Evolutionary conservation across 2,329 filamentous ascomycete genomes (phyloP).

Genomic region (Orbilia javanica): DNA sequence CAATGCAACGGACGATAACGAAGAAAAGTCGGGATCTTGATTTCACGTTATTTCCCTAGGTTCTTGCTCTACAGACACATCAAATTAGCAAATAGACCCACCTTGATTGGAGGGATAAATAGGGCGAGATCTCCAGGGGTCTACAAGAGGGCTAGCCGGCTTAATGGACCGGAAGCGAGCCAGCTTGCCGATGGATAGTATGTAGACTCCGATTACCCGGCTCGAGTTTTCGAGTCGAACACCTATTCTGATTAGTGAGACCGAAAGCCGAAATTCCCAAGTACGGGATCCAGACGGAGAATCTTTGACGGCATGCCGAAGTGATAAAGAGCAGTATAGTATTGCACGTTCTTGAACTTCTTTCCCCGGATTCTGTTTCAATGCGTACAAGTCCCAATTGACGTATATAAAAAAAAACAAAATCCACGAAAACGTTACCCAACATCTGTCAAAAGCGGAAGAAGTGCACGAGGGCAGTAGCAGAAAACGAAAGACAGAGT

Average conservation of each 20-base stretch:
- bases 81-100: constrained; percentile 41
- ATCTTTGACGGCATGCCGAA: constrained; percentile 23
- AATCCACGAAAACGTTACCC: constrained; percentile 7
- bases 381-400: constrained; percentile 3
- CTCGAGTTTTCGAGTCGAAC: constrained; percentile 52
- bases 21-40: constrained; percentile 51
- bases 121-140: constrained; percentile 49
- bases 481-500: constrained; percentile 20
- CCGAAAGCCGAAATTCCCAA: constrained; percentile 3
- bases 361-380: constrained; percentile 10
- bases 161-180: constrained; percentile 42
- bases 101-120: constrained; percentile 57
- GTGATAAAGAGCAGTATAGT: constrained; percentile 4
- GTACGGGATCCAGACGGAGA: constrained; percentile 1
- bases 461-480: constrained; percentile 16
- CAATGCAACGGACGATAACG: constrained; percentile 37
- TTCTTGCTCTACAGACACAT: constrained; percentile 7
- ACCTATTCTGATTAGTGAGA: not conserved
- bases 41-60: constrained; percentile 7
- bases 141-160: constrained; percentile 21
- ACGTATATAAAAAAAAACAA: not conserved
- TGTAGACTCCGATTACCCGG: constrained; percentile 46
- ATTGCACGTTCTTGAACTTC: constrained; percentile 5
- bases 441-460: constrained; percentile 22
- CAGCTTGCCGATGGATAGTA: constrained; percentile 35